These are phyloP conservation scores for Eucalyptus viminalis DNA, from an alignment of 345 rosid genomes.

Conservation along the genomic window DNA sequence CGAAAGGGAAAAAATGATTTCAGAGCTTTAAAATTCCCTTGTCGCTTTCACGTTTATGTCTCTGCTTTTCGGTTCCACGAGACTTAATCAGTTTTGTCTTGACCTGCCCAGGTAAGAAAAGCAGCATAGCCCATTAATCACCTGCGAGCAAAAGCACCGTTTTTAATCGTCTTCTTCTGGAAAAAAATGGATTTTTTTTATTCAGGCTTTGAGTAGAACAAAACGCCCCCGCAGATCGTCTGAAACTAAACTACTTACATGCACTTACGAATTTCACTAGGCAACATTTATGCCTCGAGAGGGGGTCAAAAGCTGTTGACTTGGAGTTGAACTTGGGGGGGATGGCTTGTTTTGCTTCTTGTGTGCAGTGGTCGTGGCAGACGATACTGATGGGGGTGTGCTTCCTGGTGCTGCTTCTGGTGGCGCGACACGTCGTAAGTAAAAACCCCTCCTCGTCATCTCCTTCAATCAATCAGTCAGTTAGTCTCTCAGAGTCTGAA, in stretches of 20 bases:
- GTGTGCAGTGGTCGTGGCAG: conserved; percentile 94
- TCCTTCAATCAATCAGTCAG: neutral
- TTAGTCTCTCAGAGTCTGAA: neutral
- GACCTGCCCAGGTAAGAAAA: neutral
- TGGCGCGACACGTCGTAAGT: conserved; percentile 76
- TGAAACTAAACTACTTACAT: neutral
- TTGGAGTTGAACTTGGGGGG: neutral
- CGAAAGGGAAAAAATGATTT: neutral
- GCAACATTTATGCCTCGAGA: neutral
- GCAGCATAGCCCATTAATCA: neutral
- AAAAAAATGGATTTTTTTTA: neutral
- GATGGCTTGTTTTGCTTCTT: neutral
- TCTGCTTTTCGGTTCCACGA: neutral
- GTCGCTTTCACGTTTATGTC: neutral
- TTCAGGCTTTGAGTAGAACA: neutral
- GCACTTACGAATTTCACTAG: neutral
- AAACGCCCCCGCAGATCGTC: neutral
- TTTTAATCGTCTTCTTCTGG: neutral
- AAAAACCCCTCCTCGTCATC: neutral
- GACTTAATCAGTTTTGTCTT: neutral
- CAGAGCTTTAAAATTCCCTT: neutral
- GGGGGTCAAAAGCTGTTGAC: neutral
- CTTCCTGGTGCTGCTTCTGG: conserved; percentile 64
- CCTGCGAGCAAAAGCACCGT: neutral
- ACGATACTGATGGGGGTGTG: conserved; percentile 77